Evolutionary conservation across 345 rosid genomes (phyloP).

Genomic region (Combretum micranthum): DNA sequence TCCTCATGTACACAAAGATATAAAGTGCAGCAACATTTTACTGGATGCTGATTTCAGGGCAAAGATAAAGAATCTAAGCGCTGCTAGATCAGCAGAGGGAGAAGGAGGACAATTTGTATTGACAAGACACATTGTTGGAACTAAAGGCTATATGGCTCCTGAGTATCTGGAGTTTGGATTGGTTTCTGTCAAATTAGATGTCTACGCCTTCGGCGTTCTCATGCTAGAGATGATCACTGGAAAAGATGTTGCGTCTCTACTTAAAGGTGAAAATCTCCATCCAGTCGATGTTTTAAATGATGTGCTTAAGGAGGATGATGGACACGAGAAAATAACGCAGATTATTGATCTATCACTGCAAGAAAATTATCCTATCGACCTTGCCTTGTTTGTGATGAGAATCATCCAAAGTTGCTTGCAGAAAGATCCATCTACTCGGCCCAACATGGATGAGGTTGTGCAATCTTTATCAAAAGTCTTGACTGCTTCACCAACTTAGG

Average conservation of each 20-base stretch:
- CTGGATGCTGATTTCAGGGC: slow-evolving; percentile 50
- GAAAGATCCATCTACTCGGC: slow-evolving; percentile 53
- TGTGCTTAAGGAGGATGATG: slow-evolving; percentile 19
- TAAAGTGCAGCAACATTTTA: slow-evolving; percentile 36
- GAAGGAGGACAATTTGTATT: slow-evolving; percentile 44
- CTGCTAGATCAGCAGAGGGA: slow-evolving; percentile 37
- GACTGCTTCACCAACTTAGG: slow-evolving; percentile 28
- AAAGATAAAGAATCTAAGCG: slow-evolving; percentile 45
- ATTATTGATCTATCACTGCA: slow-evolving; percentile 34
- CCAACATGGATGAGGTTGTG: slow-evolving; percentile 55
- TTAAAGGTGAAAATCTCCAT: slow-evolving; percentile 22
- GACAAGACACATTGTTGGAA: slow-evolving; percentile 83
- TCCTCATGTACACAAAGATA: slow-evolving; percentile 52
- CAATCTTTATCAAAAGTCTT: slow-evolving; percentile 43
- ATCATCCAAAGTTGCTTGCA: slow-evolving; percentile 49
- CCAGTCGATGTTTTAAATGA: slow-evolving; percentile 18
- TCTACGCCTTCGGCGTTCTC: slow-evolving; percentile 75
- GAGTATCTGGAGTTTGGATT: slow-evolving; percentile 78
- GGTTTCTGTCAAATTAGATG: slow-evolving; percentile 69
- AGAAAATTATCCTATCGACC: slow-evolving; percentile 37
- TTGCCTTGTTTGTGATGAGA: slow-evolving; percentile 27
- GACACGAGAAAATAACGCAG: slow-evolving; percentile 17
- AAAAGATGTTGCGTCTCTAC: slow-evolving; percentile 40
- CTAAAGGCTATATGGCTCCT: slow-evolving; percentile 77
- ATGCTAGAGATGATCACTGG: slow-evolving; percentile 59